Base-by-base conservation (phyloP, 805 yeast species). In the Saturnispora hagleri region DNA sequence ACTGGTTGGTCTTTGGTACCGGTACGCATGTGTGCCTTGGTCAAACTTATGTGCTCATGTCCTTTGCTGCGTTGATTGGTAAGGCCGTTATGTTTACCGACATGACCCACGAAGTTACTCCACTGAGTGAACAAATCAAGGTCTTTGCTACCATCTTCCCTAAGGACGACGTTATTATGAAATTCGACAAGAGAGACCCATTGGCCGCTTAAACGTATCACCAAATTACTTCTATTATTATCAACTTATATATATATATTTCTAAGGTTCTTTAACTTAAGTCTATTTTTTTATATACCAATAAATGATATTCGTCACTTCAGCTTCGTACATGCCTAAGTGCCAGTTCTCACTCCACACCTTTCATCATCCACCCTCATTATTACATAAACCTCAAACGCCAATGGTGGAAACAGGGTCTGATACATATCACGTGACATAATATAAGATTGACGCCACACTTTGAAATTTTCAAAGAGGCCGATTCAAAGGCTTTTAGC, bases 121-220 rank as follows among this genome's bases (percentile, higher is more conserved):
- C 83, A 42, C 73, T 84, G 59, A 82, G 91, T 60, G 99, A 93
- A 73, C 83, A 89, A 64, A 89, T 93, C 64, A 87, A 89, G 65
- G 98, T 93, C 40, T 93, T 93, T 67, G 99, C 99, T 27, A 93
- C 99, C 18, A 89, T 93, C 66, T 93, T 93, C 86, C 99, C 99
- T 27, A 82, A 88, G 68, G 99, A 93, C 71, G 97, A 93, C 68
- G 81, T 95, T 65, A 79, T 87, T 58, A 72, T 93, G 66, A 73
- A 82, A 60, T 91, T 90, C 74, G 74, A 73, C 47, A 72, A 65
- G 59, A 81, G 93, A 72, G 86, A 86, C 57, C 81, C 84, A 40
- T 50, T 54, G 10, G 51, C 47, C 17, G 58, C 42, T 24, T 54
- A 50, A 20, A 4, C 27, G 17, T 33, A 10, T 24, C 20, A 28